phyloP scores from a whole-genome alignment of 2,329 filamentous ascomycete species.

The Pseudogymnoascus sp. region DNA sequence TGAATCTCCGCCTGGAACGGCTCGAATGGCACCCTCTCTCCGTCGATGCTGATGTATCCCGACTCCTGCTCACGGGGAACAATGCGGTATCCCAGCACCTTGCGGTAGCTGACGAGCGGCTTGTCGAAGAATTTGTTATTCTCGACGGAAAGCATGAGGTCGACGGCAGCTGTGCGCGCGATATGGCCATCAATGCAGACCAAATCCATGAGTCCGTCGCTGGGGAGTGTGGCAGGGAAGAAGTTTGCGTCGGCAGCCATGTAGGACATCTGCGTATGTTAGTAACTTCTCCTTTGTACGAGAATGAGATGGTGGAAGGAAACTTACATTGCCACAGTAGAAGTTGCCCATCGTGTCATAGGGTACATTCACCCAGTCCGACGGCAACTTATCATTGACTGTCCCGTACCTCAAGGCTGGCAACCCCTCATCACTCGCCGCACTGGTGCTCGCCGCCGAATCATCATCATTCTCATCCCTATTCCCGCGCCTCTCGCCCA shows the following conservation, averaged over 20 bases:
- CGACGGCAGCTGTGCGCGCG: conserved; percentile 54
- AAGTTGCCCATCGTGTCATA: conserved; percentile 81
- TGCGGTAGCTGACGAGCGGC: conserved; percentile 68
- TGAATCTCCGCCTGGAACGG: conserved; percentile 91
- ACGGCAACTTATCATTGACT: conserved; percentile 65
- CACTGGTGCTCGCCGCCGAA: conserved; percentile 24
- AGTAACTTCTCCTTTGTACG: background rate
- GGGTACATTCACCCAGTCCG: conserved; percentile 66
- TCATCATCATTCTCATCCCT: conserved; percentile 27
- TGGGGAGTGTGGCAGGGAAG: conserved; percentile 73
- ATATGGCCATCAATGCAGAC: conserved; percentile 73
- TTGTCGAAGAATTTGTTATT: conserved; percentile 72
- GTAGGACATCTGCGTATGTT: conserved; percentile 62
- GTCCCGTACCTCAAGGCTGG: conserved; percentile 74
- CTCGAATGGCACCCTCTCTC: conserved; percentile 77
- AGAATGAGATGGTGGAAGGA: background rate
- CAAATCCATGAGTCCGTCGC: conserved; percentile 80
- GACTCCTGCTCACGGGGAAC: conserved; percentile 61
- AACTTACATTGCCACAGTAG: conserved; percentile 74
- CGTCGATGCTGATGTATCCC: conserved; percentile 91
- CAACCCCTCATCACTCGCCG: conserved; percentile 42
- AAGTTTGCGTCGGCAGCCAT: conserved; percentile 85
- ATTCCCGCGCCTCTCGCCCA: conserved; percentile 24
- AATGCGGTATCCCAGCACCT: conserved; percentile 80
- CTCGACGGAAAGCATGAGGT: conserved; percentile 64